Evolutionary conservation across 73 alveolate species (phyloP).

Genomic region (Blepharisma stoltei): DNA sequence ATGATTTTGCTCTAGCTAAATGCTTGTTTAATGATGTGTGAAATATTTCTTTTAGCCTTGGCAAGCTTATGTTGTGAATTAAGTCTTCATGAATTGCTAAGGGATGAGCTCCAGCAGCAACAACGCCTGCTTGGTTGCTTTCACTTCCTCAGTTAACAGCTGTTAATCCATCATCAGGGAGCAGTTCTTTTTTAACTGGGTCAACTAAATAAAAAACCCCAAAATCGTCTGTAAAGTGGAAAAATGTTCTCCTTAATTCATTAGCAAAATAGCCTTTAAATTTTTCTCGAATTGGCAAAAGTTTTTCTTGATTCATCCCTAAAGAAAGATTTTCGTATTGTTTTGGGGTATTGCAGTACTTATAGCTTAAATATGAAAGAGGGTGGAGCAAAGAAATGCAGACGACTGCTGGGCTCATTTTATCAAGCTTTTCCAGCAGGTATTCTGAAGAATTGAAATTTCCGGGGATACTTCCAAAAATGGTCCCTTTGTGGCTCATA

Average conservation of each 20-base stretch:
- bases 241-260: not conserved
- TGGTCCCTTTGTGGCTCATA: too few species aligned
- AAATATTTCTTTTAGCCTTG: not conserved
- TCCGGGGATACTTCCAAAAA: not conserved
- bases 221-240: not conserved
- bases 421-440: not conserved
- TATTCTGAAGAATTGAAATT: not conserved
- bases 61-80: not conserved
- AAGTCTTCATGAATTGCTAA: constrained; percentile 14
- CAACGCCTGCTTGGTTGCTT: not conserved
- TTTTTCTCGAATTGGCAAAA: not conserved
- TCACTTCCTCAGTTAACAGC: not conserved
- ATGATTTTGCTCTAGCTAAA: not conserved
- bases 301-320: not conserved
- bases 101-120: constrained; percentile 30
- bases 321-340: not conserved
- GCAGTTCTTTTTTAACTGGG: not conserved
- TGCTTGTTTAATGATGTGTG: not conserved
- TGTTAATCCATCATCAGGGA: constrained; percentile 1
- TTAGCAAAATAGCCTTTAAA: not conserved
- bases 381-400: not conserved
- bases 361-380: not conserved
- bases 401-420: not conserved
- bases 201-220: constrained; percentile 16
- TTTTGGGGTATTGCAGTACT: not conserved